These are phyloP conservation scores for Lepiota brunneoincarnata DNA, from an alignment of 768 basidiomycete genomes.

Conservation along the genomic window DNA sequence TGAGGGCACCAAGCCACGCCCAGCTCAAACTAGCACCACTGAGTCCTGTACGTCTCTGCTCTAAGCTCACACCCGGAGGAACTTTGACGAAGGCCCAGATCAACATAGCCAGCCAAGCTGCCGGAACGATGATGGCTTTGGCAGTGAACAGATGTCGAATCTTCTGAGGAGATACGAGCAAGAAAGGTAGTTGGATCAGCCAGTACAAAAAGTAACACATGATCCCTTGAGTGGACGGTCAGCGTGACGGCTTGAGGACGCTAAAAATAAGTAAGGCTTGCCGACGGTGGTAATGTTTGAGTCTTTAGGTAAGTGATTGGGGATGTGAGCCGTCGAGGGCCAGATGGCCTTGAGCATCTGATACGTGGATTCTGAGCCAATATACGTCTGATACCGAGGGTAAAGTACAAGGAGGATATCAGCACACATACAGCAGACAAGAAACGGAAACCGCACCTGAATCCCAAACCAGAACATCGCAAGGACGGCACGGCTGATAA, in stretches of 20 bases:
- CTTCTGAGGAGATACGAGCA: conserved; percentile 74
- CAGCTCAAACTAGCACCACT: conserved; percentile 58
- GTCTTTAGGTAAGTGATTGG: conserved; percentile 56
- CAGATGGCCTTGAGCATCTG: conserved; percentile 86
- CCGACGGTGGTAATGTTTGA: conserved; percentile 66
- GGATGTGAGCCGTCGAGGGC: conserved; percentile 65
- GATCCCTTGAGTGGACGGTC: conserved; percentile 40
- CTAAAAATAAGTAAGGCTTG: conserved; percentile 19
- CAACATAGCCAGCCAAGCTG: conserved; percentile 67
- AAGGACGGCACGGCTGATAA: conserved; percentile 72
- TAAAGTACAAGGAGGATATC: background rate
- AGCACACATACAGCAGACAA: background rate
- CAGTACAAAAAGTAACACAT: conserved; percentile 78
- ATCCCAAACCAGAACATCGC: conserved; percentile 84
- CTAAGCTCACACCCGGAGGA: conserved; percentile 59
- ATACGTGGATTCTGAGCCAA: conserved; percentile 72
- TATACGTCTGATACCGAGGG: conserved; percentile 36
- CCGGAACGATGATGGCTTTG: conserved; percentile 64
- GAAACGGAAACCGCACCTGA: conserved; percentile 40
- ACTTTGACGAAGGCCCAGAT: conserved; percentile 78
- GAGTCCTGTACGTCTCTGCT: conserved; percentile 47
- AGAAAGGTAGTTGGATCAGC: conserved; percentile 72
- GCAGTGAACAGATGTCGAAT: conserved; percentile 74
- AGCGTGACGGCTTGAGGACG: background rate
- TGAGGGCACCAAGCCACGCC: conserved; percentile 78